These are phyloP conservation scores for Uronychia binucleata DNA, from an alignment of 73 alveolate genomes.

Conservation along the genomic window DNA sequence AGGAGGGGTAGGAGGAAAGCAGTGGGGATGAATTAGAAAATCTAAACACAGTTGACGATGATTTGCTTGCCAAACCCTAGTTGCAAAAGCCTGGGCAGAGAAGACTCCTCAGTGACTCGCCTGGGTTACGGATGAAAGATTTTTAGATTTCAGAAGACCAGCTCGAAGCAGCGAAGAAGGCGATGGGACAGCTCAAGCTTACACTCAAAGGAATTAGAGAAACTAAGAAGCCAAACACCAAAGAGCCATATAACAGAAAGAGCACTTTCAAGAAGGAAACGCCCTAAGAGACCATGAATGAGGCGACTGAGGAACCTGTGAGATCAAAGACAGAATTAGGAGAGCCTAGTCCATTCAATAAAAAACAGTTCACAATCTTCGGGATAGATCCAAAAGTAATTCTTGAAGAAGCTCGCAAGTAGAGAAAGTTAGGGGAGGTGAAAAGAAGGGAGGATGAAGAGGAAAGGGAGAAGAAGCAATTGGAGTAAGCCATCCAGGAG, in stretches of 20 bases:
- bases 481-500: too few relatives aligned
- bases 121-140: neutral
- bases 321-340: too few relatives aligned
- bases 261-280: too few relatives aligned
- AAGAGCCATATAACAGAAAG: too few relatives aligned
- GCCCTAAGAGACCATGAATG: too few relatives aligned
- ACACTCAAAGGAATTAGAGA: neutral
- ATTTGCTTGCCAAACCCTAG: neutral
- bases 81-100: neutral
- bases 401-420: neutral
- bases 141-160: neutral
- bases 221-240: too few relatives aligned
- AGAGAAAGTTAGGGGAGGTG: neutral
- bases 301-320: too few relatives aligned
- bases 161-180: neutral
- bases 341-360: neutral
- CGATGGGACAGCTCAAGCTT: neutral
- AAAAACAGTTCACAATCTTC: neutral
- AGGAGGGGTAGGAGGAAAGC: neutral
- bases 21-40: neutral
- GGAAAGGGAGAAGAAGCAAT: neutral
- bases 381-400: neutral
- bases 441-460: neutral
- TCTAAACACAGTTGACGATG: neutral
- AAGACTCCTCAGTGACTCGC: neutral